These are phyloP conservation scores for Candida lessepsii DNA, from an alignment of 805 yeast genomes.

Conservation along the genomic window DNA sequence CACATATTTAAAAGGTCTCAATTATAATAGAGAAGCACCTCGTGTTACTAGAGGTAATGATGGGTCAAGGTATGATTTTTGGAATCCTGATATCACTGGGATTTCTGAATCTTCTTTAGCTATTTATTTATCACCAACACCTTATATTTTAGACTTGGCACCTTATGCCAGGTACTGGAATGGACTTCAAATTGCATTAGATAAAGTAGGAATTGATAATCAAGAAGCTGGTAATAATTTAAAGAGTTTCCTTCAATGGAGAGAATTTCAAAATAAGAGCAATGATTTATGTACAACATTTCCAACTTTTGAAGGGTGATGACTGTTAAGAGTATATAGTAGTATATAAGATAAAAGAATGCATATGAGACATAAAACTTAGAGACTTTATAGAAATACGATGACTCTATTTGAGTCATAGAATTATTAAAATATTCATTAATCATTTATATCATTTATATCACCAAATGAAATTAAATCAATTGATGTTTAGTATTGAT, in stretches of 20 bases:
- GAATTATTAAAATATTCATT: too few species aligned
- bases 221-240: constrained; percentile 19
- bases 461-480: constrained; percentile 35
- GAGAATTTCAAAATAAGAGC: constrained; percentile 30
- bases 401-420: too few species aligned
- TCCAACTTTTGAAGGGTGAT: background rate
- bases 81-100: constrained; percentile 25
- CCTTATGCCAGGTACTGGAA: constrained; percentile 35
- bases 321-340: constrained; percentile 3
- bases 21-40: constrained; percentile 15
- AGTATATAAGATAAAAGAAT: constrained; percentile 9
- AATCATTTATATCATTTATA: too few species aligned
- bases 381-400: too few species aligned
- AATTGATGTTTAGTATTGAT: constrained; percentile 52
- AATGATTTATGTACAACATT: constrained; percentile 11
- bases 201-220: constrained; percentile 13
- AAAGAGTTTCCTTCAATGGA: constrained; percentile 30
- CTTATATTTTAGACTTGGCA: constrained; percentile 31
- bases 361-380: too few species aligned
- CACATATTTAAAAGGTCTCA: constrained; percentile 26
- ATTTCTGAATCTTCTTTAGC: constrained; percentile 35
- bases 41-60: constrained; percentile 15
- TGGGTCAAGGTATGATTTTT: constrained; percentile 5
- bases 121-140: constrained; percentile 21
- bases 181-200: constrained; percentile 28